Evolutionary conservation across 2,329 filamentous ascomycete species (phyloP).

Genomic region (Clonostachys solani): DNA sequence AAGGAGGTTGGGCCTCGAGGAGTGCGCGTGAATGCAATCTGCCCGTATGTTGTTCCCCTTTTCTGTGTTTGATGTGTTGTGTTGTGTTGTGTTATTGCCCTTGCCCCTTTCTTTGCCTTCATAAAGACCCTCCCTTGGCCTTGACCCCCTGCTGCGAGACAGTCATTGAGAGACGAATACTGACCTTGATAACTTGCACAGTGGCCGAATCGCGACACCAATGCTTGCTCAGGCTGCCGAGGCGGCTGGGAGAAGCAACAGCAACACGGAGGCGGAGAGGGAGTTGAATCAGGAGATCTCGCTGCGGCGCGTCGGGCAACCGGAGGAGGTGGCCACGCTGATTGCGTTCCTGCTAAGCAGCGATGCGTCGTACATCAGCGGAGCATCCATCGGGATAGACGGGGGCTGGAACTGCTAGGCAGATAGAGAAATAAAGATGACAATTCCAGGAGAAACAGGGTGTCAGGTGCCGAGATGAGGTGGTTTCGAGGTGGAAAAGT

Average conservation of each 20-base stretch:
- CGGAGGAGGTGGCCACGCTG: conserved; percentile 16
- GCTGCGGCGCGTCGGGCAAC: conserved; percentile 12
- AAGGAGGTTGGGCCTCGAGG: conserved; percentile 18
- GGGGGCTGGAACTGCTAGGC: conserved; percentile 17
- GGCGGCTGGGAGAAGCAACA: conserved; percentile 1
- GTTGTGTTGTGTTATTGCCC: too few relatives aligned
- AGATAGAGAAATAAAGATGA: too few relatives aligned
- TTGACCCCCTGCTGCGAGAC: too few relatives aligned
- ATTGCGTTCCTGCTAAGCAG: conserved; percentile 20
- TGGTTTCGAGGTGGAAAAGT: too few relatives aligned
- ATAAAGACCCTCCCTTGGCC: too few relatives aligned
- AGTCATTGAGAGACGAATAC: too few relatives aligned
- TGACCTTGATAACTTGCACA: background rate
- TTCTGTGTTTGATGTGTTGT: background rate
- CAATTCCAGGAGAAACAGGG: too few relatives aligned
- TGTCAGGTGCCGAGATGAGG: too few relatives aligned
- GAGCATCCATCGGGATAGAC: conserved; percentile 13
- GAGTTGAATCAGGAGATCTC: conserved; percentile 9
- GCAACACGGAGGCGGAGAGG: conserved; percentile 3
- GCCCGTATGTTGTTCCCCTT: conserved; percentile 13
- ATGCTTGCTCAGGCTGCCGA: conserved; percentile 12
- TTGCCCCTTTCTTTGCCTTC: too few relatives aligned
- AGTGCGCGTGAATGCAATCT: conserved; percentile 19
- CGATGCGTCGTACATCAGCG: conserved; percentile 17
- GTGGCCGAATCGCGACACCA: conserved; percentile 20